Base-by-base conservation (phyloP, 805 yeast species). In the Ogataea wickerhamii region DNA sequence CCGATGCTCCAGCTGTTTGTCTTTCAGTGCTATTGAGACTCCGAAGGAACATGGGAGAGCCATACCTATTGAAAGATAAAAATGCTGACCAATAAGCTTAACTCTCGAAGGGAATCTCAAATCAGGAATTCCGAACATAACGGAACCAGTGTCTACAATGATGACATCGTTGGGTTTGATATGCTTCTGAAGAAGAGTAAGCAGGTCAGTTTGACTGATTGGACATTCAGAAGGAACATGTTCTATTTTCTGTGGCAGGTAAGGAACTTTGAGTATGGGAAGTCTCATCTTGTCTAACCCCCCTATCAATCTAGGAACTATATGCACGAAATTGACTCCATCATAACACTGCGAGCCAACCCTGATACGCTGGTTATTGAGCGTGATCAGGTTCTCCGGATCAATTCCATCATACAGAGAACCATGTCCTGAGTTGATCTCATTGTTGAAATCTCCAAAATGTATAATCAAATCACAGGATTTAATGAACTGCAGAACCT, bases 1-100 rank as follows among this genome's bases (percentile, higher is more conserved):
- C 51, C 95, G 74, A 3, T 52, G 36, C 28, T 52, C 51, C 10
- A 51, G 46, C 5, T 67, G 64, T 24, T 33, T 49, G 52, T 84
- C 94, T 35, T 71, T 68, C 63, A 74, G 66, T 0, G 91, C 96
- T 38, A 85, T 64, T 14, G 86, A 79, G 18, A 81, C 83, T 34
- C 97, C 97, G 40, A 89, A 72, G 4, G 93, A 73, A 8, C 89
- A 84, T 2, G 96, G 96, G 19, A 89, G 66, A 0, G 95, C 91
- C 66, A 77, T 84, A 5, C 97, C 97, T 51, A 89, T 89, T 2
- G 95, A 86, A 6, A 88, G 75, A 56, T 82, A 89, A 55, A 82
- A 85, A 16, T 79, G 74, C 63, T 87, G 95, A 2, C 87, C 73
- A 26, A 81, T 66, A 37, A 69, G 64, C 36, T 65, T 66, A 20